phyloP scores from a whole-genome alignment of 2,329 filamentous ascomycete genomes.

The Neopestalotiopsis clavispora region DNA sequence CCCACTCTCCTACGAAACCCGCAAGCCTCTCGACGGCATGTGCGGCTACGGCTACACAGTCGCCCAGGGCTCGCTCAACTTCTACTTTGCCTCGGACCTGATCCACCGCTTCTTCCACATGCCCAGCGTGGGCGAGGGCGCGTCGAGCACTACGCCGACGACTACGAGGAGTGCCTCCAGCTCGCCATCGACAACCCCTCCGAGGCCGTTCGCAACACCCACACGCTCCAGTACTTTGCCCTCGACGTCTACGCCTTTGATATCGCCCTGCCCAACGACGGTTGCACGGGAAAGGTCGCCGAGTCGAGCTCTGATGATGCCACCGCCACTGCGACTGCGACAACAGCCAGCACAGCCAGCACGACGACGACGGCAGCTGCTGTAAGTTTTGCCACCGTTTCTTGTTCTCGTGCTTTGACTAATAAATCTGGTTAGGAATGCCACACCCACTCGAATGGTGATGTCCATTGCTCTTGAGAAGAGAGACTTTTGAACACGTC shows the following conservation, averaged over 20 bases:
- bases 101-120: conserved; percentile 71
- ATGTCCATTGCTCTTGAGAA: conserved; percentile 42
- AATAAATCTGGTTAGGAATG: conserved; percentile 36
- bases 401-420: conserved; percentile 20
- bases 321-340: not conserved
- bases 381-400: conserved; percentile 15
- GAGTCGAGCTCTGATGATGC: not conserved
- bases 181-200: conserved; percentile 54
- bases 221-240: conserved; percentile 71
- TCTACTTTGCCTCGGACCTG: conserved; percentile 70
- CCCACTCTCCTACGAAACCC: conserved; percentile 61
- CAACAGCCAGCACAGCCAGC: not conserved
- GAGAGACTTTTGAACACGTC: not conserved
- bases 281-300: conserved; percentile 57
- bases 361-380: not conserved
- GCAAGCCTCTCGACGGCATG: conserved; percentile 61
- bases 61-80: conserved; percentile 57
- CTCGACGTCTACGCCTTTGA: conserved; percentile 71
- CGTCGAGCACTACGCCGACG: conserved; percentile 67
- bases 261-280: conserved; percentile 65
- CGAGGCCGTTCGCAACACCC: conserved; percentile 60
- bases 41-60: conserved; percentile 69
- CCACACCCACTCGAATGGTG: conserved; percentile 45
- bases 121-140: conserved; percentile 61
- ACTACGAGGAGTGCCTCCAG: conserved; percentile 58